Base-by-base conservation (phyloP, 495 filamentous ascomycete species). In the Friedmanniomyces endolithicus region DNA sequence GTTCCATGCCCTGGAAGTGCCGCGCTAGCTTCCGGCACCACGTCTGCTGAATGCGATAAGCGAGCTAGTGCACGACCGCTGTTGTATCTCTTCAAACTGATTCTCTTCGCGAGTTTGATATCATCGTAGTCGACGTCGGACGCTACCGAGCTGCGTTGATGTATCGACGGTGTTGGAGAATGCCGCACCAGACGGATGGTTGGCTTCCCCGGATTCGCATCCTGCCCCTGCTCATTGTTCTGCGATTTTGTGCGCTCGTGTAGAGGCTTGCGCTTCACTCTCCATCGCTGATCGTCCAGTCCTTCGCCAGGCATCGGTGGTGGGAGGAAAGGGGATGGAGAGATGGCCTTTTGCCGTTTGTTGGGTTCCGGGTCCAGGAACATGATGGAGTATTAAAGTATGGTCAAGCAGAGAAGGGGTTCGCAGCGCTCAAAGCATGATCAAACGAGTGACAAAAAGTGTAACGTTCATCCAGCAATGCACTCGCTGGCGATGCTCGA, bases 211-310 rank as follows among this genome's bases (percentile, higher is more conserved):
- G 37, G 39, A 41, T 52, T 22, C 25, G 19, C 9, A 12, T 34
- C 45, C 14, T 39, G 48, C 7, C 4, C 33, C 24, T 46, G 66
- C 58, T 64, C 61, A 63, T 80, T 81, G 62, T 66, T 74, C 56
- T 78, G 71, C 57, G 80, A 80, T 33, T 75, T 68, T 19, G 73
- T 73, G 55, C 78, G 74, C 61, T 80, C 74, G 63, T 75, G 75
- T 52, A 83, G 71, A 44, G 81, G 77, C 19, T 63, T 53, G 47
- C 70, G 62, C 54, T 46, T 63, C n/a, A 41, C 22, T n/a, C 31
- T 37, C 48, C 33, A 40, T 27, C 44, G 29, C n/a, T 49, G 46
- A 33, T 61, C 58, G 9, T 27, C 35, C 0, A 55, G 49, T 22
- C n/a, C 19, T 29, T 54, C 55, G 0, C 51, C 40, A 19, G 59